phyloP scores from a whole-genome alignment of 2,329 filamentous ascomycete genomes.

The Macrophomina pseudophaseolina region DNA sequence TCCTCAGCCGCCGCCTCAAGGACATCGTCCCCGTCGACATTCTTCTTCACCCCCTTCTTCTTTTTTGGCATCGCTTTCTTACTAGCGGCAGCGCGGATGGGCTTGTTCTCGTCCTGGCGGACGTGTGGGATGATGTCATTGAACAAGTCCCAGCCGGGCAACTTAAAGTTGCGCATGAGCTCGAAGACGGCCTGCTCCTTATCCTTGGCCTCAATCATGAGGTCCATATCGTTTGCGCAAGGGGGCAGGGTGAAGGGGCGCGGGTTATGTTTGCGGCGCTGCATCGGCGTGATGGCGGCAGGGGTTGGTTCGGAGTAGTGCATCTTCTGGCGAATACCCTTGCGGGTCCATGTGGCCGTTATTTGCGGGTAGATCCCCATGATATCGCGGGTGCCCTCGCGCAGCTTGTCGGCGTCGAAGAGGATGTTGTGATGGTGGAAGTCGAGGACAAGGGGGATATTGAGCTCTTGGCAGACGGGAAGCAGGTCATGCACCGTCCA shows the following conservation, averaged over 20 bases:
- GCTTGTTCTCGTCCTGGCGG: slow-evolving; percentile 74
- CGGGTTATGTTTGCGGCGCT: slow-evolving; percentile 83
- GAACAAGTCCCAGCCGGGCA: slow-evolving; percentile 78
- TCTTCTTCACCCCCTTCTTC: slow-evolving; percentile 40
- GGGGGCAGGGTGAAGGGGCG: slow-evolving; percentile 81
- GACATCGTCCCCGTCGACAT: slow-evolving; percentile 47
- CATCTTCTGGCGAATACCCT: slow-evolving; percentile 91
- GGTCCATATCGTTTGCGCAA: slow-evolving; percentile 80
- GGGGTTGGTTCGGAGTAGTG: slow-evolving; percentile 87
- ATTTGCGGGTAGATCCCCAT: slow-evolving; percentile 77
- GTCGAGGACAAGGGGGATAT: slow-evolving; percentile 90
- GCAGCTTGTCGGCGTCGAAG: slow-evolving; percentile 73
- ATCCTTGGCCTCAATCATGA: slow-evolving; percentile 99
- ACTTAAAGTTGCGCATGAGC: slow-evolving; percentile 83
- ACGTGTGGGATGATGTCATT: slow-evolving; percentile 79
- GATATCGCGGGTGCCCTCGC: slow-evolving; percentile 86
- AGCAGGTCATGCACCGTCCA: slow-evolving; percentile 93
- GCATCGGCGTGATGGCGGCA: slow-evolving; percentile 75
- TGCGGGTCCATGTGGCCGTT: slow-evolving; percentile 79
- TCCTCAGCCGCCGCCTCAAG: slow-evolving; percentile 47
- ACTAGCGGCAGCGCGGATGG: slow-evolving; percentile 40
- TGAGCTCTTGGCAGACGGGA: slow-evolving; percentile 89
- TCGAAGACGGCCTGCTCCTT: slow-evolving; percentile 97
- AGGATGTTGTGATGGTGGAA: slow-evolving; percentile 96
- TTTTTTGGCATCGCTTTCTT: slow-evolving; percentile 54